Evolutionary conservation across 2,329 filamentous ascomycete species (phyloP), one percentile per base, ranked within the genome.

Genomic region (Claviceps sp.): DNA sequence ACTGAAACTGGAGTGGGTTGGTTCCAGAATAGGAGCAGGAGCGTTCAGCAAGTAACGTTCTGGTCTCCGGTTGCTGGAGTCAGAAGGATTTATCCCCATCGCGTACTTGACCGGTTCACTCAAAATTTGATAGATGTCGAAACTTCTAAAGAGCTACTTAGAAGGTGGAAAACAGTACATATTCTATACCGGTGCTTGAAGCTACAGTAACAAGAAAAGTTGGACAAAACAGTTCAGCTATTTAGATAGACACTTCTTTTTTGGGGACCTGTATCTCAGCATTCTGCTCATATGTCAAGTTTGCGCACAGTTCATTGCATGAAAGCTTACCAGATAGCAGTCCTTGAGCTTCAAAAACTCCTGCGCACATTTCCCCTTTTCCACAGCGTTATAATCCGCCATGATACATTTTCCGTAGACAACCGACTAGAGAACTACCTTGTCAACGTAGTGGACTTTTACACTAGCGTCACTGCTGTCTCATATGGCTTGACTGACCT

Each of bases 371-470:
- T 93, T 93, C 64, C 96, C 88, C 64, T 95, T 95, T 60, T 89
- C 79, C 3, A 95, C 81, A 4, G 88, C 81, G 63, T 91, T 91
- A 70, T 95, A 97, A 64, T 97, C 91, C 41, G 81, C 80, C 49
- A 91, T 78, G 57, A 98, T 83, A 65, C 93, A 98, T 73, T 89
- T 90, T 58, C 91, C 93, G 63, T 97, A 98, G 13, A 79, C 74
- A 2, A 88, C 76, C 50, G 88, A 85, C 91, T 97, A 46, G 37
- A 38, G 20, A 42, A 20, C 18, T 20, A 7, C 1, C 22, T 4
- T n/a, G 13, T 48, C 24, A 47, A 30, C 14, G 24, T 6, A 30
- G 16, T n/a, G 18, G 20, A 34, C 18, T 34, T 8, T 34, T 34
- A 34, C 30, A 34, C 30, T 11, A 34, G 48, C 20, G n/a, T 6